These are phyloP conservation scores for Geranomyces variabilis DNA, from an alignment of 192 early-diverging fungal species.

Conservation along the genomic window DNA sequence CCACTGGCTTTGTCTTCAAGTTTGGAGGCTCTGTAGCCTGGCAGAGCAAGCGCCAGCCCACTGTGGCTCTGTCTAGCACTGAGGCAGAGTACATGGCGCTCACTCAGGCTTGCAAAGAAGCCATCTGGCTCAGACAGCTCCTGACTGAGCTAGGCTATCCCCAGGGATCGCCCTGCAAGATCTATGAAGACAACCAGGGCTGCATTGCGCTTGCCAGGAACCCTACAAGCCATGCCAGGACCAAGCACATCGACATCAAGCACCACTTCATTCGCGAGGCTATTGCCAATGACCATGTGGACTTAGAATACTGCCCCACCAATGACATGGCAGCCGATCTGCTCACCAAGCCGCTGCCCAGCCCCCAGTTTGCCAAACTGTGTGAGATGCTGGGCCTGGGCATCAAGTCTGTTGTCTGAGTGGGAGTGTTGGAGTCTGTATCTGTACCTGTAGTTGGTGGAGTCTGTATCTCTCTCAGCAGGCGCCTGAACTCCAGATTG, in stretches of 20 bases:
- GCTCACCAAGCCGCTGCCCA: constrained; percentile 31
- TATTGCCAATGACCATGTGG: constrained; percentile 19
- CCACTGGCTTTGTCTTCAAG: constrained; percentile 40
- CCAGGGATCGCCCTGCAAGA: background rate
- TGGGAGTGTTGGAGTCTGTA: constrained; percentile 8
- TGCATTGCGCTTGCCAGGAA: constrained; percentile 24
- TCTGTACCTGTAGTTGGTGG: no score
- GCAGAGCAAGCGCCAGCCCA: constrained; percentile 18
- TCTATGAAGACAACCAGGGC: constrained; percentile 18
- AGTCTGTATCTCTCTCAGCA: no score
- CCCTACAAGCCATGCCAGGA: constrained; percentile 23
- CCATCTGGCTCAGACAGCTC: constrained; percentile 21
- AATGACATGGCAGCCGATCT: constrained; percentile 33
- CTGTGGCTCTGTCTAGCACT: constrained; percentile 28
- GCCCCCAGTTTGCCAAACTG: constrained; percentile 14
- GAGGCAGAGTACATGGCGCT: constrained; percentile 30
- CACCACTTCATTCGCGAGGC: constrained; percentile 36
- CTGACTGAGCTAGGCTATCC: constrained; percentile 1
- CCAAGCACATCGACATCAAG: constrained; percentile 45
- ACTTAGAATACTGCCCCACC: constrained; percentile 26
- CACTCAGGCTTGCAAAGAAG: constrained; percentile 4
- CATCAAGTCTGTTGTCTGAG: background rate
- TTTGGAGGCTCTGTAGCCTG: constrained; percentile 23
- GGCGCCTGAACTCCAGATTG: no score
- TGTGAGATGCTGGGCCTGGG: background rate